Evolutionary conservation across 371 early-diverging fungal genomes (phyloP), one percentile per base, ranked within the genome.

Genomic region (Parasitella parasitica): DNA sequence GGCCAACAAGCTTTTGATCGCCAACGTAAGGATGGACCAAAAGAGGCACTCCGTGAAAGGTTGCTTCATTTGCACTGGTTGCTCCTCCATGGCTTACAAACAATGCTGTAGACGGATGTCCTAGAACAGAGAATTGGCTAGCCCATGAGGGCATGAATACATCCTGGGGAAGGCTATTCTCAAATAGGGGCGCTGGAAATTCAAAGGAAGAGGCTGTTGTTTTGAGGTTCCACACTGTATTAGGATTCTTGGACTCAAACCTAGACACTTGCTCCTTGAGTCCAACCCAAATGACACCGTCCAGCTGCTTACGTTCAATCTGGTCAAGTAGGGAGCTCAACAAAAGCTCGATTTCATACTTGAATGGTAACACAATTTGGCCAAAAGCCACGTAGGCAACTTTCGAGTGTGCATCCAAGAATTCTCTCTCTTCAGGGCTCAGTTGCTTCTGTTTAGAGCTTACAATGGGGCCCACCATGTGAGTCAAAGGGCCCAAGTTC

Each of bases 81-180:
- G 71, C 66, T 18, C 77, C 80, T 28, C 80, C 72, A 54, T 80
- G 80, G 3, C 72, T 66, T 4, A 80, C 54, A 58, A 80, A 80
- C 18, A 75, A 35, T 4, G 37, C 56, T 4, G 73, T 75, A 0
- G 73, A 61, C 0, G 66, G 53, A 53, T 80, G 80, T 11, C 54
- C 41, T 3, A 80, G 55, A 8, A 80, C 54, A 9, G 75, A 63
- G 26, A 63, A 55, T 37, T 80, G 80, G 7, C 69, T 70, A 3
- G 77, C 71, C 73, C 80, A 72, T 20, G 26, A 32, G 38, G 52
- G 50, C 34, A 22, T 59, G 30, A 52, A 59, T 12, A 59, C 28
- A 52, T 52, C 26, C 11, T 52, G 22, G 11, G 32, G 26, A 8
- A 59, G 28, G 6, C n/a, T 9, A 39, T 28, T 34, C 0, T 15